A percentile compares a stretch with the other conserved stretches of the same genome.
phyloP scores from a whole-genome alignment of 2,329 filamentous ascomycete species.

The Fusarium stilboides region DNA sequence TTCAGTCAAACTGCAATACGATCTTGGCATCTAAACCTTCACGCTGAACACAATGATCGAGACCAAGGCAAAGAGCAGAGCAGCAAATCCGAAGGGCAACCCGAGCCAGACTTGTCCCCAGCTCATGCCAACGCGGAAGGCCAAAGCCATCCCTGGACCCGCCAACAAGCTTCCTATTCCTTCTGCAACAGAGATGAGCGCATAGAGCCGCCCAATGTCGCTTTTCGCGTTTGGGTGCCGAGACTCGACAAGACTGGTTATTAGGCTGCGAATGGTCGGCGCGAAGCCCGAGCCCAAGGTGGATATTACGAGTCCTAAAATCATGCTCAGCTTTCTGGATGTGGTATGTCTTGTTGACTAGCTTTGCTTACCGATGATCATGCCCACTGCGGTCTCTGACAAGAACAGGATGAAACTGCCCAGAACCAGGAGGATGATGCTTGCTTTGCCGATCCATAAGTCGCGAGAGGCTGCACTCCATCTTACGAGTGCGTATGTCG shows the following conservation, averaged over 20 bases:
- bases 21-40: not conserved
- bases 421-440: constrained; percentile 6
- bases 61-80: constrained; percentile 6
- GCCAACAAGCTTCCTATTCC: constrained; percentile 4
- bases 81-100: constrained; percentile 8
- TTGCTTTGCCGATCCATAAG: constrained; percentile 5
- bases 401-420: constrained; percentile 4
- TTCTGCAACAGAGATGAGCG: constrained; percentile 10
- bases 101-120: constrained; percentile 18
- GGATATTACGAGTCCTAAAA: constrained; percentile 5
- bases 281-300: constrained; percentile 11
- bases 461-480: constrained; percentile 5
- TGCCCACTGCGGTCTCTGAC: not conserved
- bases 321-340: not conserved
- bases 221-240: constrained; percentile 6
- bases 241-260: constrained; percentile 11
- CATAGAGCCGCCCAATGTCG: constrained; percentile 5
- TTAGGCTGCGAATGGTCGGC: constrained; percentile 10
- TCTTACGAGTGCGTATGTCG: constrained; percentile 3
- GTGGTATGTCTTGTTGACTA: rapidly evolving
- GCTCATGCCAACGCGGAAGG: constrained; percentile 7
- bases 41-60: constrained; percentile 1
- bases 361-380: constrained; percentile 2
- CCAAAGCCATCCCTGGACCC: constrained; percentile 9
- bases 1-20: too few relatives aligned